These are phyloP conservation scores for Pistacia integerrima DNA, from an alignment of 345 rosid species.

Conservation along the genomic window DNA sequence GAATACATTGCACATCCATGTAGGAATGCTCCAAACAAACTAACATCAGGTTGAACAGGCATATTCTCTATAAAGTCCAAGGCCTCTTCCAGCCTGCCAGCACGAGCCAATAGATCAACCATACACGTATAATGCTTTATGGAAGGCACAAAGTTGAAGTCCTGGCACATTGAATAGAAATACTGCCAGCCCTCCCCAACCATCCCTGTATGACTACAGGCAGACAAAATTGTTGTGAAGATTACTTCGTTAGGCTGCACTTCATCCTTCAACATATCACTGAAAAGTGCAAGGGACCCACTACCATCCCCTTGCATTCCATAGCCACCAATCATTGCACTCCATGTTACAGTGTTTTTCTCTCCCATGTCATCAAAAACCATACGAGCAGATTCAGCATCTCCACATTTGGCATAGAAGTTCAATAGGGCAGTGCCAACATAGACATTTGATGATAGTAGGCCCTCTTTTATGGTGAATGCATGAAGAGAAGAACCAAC, in stretches of 20 bases:
- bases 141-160: conserved; percentile 62
- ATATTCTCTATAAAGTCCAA: conserved; percentile 62
- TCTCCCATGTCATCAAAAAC: conserved; percentile 58
- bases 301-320: conserved; percentile 63
- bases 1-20: conserved; percentile 88
- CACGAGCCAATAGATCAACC: conserved; percentile 85
- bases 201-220: conserved; percentile 81
- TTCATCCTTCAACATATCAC: conserved; percentile 59
- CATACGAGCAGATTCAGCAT: conserved; percentile 60
- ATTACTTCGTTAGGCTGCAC: conserved; percentile 64
- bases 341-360: conserved; percentile 72
- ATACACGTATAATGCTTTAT: conserved; percentile 78
- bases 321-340: conserved; percentile 84
- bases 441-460: conserved; percentile 57
- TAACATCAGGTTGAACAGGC: conserved; percentile 65
- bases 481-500: conserved; percentile 77
- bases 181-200: conserved; percentile 70
- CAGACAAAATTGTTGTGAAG: conserved; percentile 73
- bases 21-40: conserved; percentile 75
- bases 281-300: conserved; percentile 54
- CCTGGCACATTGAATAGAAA: conserved; percentile 63
- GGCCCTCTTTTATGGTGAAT: conserved; percentile 49
- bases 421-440: conserved; percentile 82
- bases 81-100: conserved; percentile 88
- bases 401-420: conserved; percentile 85